Base-by-base conservation (phyloP, 163 green algal genomes). In the Botryococcus braunii region DNA sequence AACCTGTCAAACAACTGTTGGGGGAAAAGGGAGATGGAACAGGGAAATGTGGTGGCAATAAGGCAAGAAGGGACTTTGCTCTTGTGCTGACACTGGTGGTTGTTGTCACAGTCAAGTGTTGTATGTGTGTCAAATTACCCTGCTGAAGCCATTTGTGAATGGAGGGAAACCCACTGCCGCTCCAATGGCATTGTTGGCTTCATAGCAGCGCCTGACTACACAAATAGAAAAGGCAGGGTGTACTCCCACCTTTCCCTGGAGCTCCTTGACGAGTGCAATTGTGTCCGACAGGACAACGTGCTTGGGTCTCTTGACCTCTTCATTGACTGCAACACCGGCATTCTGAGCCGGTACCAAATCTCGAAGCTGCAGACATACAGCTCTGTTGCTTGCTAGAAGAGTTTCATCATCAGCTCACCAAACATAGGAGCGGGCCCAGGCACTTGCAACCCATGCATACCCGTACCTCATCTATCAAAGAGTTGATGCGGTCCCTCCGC, bases 211-310 rank as follows among this genome's bases (percentile, higher is more conserved):
- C n/a, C n/a, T n/a, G n/a, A n/a, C n/a, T n/a, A n/a, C n/a, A n/a
- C n/a, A n/a, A n/a, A n/a, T n/a, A n/a, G n/a, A n/a, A n/a, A n/a
- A n/a, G n/a, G n/a, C n/a, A n/a, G n/a, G n/a, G n/a, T n/a, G n/a
- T n/a, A n/a, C n/a, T n/a, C n/a, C 43, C 13, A 52, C 47, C 74
- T 84, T 73, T 65, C 66, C 35, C 62, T 88, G 79, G 36, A 92
- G 78, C 5, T 81, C 69, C 31, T 78, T 84, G 7, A 95, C 77
- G 27, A 94, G 80, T 8, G 68, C 40, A 31, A 95, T 92, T 27
- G 88, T 88, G 65, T 95, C 88, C 3, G 69, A 70, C 35, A 95
- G 83, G 17, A 95, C 85, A 9, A 91, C 82, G 49, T 95, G 88
- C 78, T 95, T 95, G 9, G 88, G 85, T 1, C 88, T 75, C 21